Percentiles rank a stretch among this genome's conserved stretches.
phyloP scores from a whole-genome alignment of 495 filamentous ascomycete species.

The Trichoderma erinaceum region DNA sequence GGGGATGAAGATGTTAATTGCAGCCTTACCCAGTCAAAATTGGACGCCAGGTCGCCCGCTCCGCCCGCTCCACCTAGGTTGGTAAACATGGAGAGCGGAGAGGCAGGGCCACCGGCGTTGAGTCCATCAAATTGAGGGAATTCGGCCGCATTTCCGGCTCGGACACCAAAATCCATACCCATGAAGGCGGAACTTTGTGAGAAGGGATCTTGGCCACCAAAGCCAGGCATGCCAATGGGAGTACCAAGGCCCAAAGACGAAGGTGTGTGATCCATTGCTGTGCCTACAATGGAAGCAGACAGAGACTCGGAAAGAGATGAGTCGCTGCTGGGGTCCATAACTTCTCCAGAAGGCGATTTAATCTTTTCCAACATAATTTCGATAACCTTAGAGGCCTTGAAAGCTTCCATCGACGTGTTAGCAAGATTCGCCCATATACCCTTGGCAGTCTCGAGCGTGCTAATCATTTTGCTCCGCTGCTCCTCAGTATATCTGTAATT shows the following conservation, averaged over 20 bases:
- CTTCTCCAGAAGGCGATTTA: constrained; percentile 34
- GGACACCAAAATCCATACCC: constrained; percentile 28
- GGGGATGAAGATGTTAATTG: background rate
- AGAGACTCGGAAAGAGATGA: constrained; percentile 29
- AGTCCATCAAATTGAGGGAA: constrained; percentile 49
- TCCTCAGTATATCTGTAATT: constrained; percentile 63
- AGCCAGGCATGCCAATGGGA: constrained; percentile 5
- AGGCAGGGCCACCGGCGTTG: constrained; percentile 44
- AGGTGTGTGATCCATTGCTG: constrained; percentile 51
- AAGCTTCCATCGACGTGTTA: constrained; percentile 79
- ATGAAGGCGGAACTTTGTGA: constrained; percentile 48
- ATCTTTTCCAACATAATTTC: constrained; percentile 75
- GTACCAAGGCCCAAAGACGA: background rate
- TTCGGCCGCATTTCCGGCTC: constrained; percentile 34
- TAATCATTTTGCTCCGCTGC: constrained; percentile 68
- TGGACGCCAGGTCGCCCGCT: constrained; percentile 42
- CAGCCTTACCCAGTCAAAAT: constrained; percentile 71
- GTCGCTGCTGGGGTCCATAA: constrained; percentile 19
- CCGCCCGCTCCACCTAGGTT: constrained; percentile 35
- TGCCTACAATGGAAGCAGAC: constrained; percentile 36
- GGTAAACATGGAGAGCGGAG: constrained; percentile 49
- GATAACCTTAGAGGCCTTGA: constrained; percentile 72
- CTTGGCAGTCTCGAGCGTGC: constrained; percentile 61
- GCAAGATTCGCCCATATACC: constrained; percentile 71
- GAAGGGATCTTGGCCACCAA: constrained; percentile 71